Conservation (phyloP, 331 rosid genomes). For the Malus hybrid region DNA sequence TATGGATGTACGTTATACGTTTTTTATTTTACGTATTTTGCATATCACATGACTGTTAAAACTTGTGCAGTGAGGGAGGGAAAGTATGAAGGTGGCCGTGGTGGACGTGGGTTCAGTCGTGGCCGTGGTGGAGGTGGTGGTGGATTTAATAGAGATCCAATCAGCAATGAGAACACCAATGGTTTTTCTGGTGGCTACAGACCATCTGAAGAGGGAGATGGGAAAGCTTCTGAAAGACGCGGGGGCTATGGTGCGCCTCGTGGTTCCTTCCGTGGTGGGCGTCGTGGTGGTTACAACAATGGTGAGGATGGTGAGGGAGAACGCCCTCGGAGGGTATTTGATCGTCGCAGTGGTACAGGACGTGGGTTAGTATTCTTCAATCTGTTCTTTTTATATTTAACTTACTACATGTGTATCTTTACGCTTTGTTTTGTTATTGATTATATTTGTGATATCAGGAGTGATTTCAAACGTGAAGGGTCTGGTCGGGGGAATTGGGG, state of each 20-base stretch:
- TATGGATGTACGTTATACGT: too few species aligned
- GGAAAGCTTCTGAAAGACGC: conserved; percentile 52
- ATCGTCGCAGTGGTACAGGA: conserved; percentile 92
- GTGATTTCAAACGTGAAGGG: conserved; percentile 71
- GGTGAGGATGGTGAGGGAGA: conserved; percentile 74
- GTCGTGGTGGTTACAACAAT: conserved; percentile 67
- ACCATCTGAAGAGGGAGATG: conserved; percentile 57
- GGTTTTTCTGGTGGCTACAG: conserved; percentile 50
- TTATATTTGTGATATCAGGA: conserved; percentile 24
- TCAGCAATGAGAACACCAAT: conserved; percentile 43
- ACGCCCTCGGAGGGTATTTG: conserved; percentile 58
- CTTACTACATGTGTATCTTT: too few species aligned
- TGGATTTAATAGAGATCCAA: conserved; percentile 47
- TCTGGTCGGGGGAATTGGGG: conserved; percentile 95
- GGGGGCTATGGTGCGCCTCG: conserved; percentile 62
- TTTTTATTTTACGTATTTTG: background rate
- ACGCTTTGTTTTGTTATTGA: background rate
- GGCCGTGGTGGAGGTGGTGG: conserved; percentile 57
- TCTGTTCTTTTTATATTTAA: too few species aligned
- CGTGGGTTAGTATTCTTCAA: conserved; percentile 52
- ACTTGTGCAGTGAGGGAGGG: conserved; percentile 55
- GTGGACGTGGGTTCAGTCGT: conserved; percentile 41
- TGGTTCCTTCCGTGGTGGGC: conserved; percentile 63
- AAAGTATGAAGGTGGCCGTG: conserved; percentile 38
- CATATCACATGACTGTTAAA: background rate